These are phyloP conservation scores for Zalerion maritima DNA, from an alignment of 495 filamentous ascomycete species.

Conservation along the genomic window DNA sequence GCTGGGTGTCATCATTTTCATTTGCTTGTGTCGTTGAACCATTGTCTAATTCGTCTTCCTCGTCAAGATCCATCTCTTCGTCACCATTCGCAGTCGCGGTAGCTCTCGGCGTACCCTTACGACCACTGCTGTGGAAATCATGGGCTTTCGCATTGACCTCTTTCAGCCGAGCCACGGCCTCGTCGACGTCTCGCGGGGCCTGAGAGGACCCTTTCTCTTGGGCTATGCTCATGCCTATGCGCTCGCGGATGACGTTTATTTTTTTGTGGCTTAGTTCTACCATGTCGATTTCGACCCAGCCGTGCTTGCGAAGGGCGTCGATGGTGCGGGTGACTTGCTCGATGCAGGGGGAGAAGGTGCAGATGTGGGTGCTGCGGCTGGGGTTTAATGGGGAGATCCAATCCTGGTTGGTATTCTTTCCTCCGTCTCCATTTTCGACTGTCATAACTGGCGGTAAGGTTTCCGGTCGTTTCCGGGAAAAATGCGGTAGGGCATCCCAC, in stretches of 20 bases:
- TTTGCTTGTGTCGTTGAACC: conserved; percentile 5
- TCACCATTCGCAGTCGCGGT: conserved; percentile 10
- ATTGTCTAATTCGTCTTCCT: conserved; percentile 10
- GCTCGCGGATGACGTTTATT: conserved; percentile 69
- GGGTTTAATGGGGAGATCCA: conserved; percentile 60
- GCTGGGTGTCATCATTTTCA: conserved; percentile 4
- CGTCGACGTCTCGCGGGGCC: conserved; percentile 53
- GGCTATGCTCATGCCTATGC: conserved; percentile 42
- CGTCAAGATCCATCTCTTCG: conserved; percentile 11
- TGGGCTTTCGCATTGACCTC: conserved; percentile 55
- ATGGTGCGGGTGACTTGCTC: conserved; percentile 85
- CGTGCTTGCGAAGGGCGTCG: conserved; percentile 55
- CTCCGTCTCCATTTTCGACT: conserved; percentile 2
- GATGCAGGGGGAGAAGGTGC: conserved; percentile 92
- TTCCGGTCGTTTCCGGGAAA: conserved; percentile 44
- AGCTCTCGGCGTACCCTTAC: conserved; percentile 6
- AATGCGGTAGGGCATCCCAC: conserved; percentile 76
- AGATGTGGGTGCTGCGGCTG: conserved; percentile 51
- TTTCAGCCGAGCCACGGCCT: conserved; percentile 56
- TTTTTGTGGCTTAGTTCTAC: conserved; percentile 64
- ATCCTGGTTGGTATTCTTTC: conserved; percentile 6
- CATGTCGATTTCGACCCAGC: conserved; percentile 89
- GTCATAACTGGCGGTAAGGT: conserved; percentile 8
- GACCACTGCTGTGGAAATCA: conserved; percentile 30
- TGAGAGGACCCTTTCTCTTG: conserved; percentile 29